phyloP scores from a whole-genome alignment of 352 stramenopile species.

The Pythium monospermum region DNA sequence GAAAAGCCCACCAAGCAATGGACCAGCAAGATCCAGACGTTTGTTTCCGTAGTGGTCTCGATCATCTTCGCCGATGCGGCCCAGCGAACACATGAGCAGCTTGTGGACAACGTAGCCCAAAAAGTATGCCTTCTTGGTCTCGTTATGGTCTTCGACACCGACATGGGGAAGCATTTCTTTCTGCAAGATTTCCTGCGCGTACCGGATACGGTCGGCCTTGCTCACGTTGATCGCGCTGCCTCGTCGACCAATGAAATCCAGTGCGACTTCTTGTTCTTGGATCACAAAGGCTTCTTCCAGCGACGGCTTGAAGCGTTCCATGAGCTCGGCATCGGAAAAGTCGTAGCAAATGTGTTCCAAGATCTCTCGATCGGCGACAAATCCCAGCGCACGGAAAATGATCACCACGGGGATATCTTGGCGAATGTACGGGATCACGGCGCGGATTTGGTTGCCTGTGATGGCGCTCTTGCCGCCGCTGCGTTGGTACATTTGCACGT shows the following conservation, averaged over 20 bases:
- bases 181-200: constrained; percentile 98
- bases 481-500: constrained; percentile 99
- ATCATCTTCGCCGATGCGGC: constrained; percentile 97
- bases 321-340: constrained; percentile 97
- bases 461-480: constrained; percentile 91
- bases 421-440: constrained; percentile 97
- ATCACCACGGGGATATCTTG: constrained; percentile 99
- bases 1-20: constrained; percentile 97
- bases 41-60: constrained; percentile 99
- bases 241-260: constrained; percentile 98
- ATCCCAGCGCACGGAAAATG: constrained; percentile 98
- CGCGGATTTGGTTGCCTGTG: constrained; percentile 97
- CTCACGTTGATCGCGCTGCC: constrained; percentile 94
- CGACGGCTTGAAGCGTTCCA: constrained; percentile 98
- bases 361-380: constrained; percentile 96
- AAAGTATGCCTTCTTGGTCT: constrained; percentile 98
- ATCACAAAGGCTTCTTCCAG: constrained; percentile 99
- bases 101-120: constrained; percentile 99
- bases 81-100: constrained; percentile 98
- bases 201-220: constrained; percentile 97
- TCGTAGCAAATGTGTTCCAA: constrained; percentile 99
- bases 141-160: constrained; percentile 96
- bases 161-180: constrained; percentile 99
- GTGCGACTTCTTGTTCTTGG: constrained; percentile 95
- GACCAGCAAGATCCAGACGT: constrained; percentile 97